Percentiles rank a stretch among this genome's conserved stretches.
These are phyloP conservation scores for Hypoxylon sp. DNA, from an alignment of 2,329 filamentous ascomycete species.

Conservation along the genomic window DNA sequence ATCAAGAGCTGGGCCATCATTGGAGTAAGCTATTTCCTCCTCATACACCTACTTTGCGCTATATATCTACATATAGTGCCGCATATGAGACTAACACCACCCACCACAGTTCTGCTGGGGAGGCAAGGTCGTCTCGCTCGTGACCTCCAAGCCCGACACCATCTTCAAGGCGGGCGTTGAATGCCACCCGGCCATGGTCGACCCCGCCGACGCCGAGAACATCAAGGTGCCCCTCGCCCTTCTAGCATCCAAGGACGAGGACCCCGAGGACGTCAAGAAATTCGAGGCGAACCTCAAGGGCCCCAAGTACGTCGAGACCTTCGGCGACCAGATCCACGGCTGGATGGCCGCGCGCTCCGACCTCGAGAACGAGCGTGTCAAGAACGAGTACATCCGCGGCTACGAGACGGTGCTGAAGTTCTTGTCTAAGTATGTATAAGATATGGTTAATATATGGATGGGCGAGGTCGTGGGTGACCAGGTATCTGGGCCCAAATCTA, in stretches of 20 bases:
- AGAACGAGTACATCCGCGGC: slow-evolving; percentile 72
- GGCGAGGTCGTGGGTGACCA: background rate
- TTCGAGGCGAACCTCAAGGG: slow-evolving; percentile 67
- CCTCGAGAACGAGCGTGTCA: slow-evolving; percentile 68
- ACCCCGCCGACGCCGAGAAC: slow-evolving; percentile 69
- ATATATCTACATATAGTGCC: slow-evolving; percentile 14
- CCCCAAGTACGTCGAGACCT: slow-evolving; percentile 74
- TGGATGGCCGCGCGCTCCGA: slow-evolving; percentile 79
- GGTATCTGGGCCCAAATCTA: background rate
- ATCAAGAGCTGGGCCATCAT: slow-evolving; percentile 72
- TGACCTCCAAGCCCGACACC: slow-evolving; percentile 63
- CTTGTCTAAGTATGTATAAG: slow-evolving; percentile 63
- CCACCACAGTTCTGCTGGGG: slow-evolving; percentile 74
- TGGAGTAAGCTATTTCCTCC: slow-evolving; percentile 62
- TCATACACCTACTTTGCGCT: slow-evolving; percentile 8
- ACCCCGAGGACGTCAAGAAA: slow-evolving; percentile 66
- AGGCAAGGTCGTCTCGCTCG: slow-evolving; percentile 72
- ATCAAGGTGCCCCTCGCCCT: slow-evolving; percentile 73
- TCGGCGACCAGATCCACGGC: slow-evolving; percentile 76
- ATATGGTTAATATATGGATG: background rate
- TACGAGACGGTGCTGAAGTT: slow-evolving; percentile 72
- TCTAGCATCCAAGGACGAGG: slow-evolving; percentile 76
- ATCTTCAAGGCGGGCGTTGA: slow-evolving; percentile 68
- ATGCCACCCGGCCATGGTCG: slow-evolving; percentile 74
- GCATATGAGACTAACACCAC: slow-evolving; percentile 17